These are phyloP conservation scores for Clathrus columnatus DNA, from an alignment of 768 basidiomycete genomes.

Conservation along the genomic window DNA sequence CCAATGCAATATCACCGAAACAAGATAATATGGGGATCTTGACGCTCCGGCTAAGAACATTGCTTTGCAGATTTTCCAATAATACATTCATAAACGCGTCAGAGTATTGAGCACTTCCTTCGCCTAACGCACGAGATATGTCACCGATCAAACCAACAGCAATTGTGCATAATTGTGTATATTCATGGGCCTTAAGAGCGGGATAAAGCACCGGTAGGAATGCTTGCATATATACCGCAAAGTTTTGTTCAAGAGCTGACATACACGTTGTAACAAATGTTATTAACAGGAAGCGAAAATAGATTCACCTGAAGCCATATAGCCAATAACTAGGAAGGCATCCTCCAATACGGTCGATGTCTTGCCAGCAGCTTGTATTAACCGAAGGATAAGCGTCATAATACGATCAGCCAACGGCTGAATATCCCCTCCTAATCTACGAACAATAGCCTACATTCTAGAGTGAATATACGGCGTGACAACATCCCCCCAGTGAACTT, in stretches of 20 bases:
- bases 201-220: constrained; percentile 83
- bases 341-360: constrained; percentile 94
- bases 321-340: constrained; percentile 88
- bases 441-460: constrained; percentile 80
- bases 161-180: constrained; percentile 91
- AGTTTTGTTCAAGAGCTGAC: constrained; percentile 64
- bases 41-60: constrained; percentile 84
- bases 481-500: no score
- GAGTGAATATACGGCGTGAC: no score
- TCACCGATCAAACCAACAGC: constrained; percentile 95
- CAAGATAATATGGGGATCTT: constrained; percentile 95
- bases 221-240: constrained; percentile 74
- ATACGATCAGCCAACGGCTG: constrained; percentile 87
- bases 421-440: constrained; percentile 75
- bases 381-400: constrained; percentile 82
- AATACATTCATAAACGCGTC: constrained; percentile 87
- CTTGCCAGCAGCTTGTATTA: constrained; percentile 83
- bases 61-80: constrained; percentile 83
- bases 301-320: constrained; percentile 61
- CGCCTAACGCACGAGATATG: constrained; percentile 88
- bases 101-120: constrained; percentile 75
- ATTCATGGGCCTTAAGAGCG: constrained; percentile 87
- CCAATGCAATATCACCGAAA: constrained; percentile 94
- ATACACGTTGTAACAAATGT: constrained; percentile 9
- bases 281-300: constrained; percentile 13